phyloP scores from a whole-genome alignment of 805 yeast species.

The Wickerhamiella occidentalis region DNA sequence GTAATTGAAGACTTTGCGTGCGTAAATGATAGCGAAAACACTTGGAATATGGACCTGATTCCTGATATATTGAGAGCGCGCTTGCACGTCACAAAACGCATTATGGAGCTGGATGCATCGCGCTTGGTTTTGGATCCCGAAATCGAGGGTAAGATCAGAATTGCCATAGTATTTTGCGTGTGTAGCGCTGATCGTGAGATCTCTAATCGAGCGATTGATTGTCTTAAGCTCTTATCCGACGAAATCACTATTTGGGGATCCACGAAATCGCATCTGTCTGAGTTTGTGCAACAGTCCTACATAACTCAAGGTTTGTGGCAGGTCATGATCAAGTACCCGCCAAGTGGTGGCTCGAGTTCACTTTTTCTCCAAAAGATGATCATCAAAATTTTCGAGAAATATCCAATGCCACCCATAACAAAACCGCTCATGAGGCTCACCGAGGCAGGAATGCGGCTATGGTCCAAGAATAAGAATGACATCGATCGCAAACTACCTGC shows the following conservation, averaged over 20 bases:
- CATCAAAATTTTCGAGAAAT: background rate
- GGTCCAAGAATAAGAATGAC: background rate
- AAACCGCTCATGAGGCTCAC: no score
- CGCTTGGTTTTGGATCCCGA: background rate
- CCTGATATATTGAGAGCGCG: conserved; percentile 1
- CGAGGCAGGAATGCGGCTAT: background rate
- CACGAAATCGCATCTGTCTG: background rate
- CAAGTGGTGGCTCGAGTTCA: background rate
- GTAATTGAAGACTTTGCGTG: background rate
- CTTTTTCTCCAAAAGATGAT: background rate
- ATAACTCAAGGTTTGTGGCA: background rate
- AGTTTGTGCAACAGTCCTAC: background rate
- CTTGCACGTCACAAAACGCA: background rate
- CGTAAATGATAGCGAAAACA: background rate
- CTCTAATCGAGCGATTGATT: background rate
- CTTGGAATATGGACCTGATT: conserved; percentile 7
- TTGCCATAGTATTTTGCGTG: background rate
- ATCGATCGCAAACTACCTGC: background rate
- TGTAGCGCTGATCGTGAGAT: conserved; percentile 1
- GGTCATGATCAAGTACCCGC: background rate
- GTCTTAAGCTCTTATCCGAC: background rate
- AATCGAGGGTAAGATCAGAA: background rate
- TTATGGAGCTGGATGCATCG: conserved; percentile 2
- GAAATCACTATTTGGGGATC: background rate
- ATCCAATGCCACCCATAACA: background rate